Percentiles rank a stretch among this genome's conserved stretches.
These are phyloP conservation scores for Hemisphaericaspora subhashii DNA, from an alignment of 1,139 yeast genomes.

Conservation along the genomic window DNA sequence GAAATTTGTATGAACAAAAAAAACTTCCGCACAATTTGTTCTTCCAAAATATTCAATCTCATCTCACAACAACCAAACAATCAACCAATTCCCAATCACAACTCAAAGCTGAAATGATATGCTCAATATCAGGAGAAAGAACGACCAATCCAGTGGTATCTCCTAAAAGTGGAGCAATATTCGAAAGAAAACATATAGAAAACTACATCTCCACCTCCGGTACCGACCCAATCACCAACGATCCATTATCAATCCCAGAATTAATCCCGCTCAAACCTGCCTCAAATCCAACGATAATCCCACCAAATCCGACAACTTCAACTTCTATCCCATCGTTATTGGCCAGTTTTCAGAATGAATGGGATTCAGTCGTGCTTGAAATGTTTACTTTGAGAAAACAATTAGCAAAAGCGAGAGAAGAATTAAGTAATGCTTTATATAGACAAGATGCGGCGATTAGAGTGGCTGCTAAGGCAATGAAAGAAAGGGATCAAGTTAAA, in stretches of 20 bases:
- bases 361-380: constrained; percentile 87
- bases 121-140: constrained; percentile 61
- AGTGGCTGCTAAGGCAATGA: constrained; percentile 73
- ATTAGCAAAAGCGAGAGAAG: constrained; percentile 63
- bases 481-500: constrained; percentile 74
- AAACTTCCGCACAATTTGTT: not conserved
- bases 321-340: constrained; percentile 79
- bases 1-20: not conserved
- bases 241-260: constrained; percentile 59
- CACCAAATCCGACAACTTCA: constrained; percentile 51
- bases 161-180: constrained; percentile 68
- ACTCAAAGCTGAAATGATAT: constrained; percentile 11
- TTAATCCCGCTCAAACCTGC: constrained; percentile 38
- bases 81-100: constrained; percentile 1
- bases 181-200: constrained; percentile 62
- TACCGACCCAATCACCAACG: constrained; percentile 74
- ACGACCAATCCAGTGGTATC: constrained; percentile 74
- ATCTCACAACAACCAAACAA: not conserved
- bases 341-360: constrained; percentile 77
- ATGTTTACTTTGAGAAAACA: constrained; percentile 75
- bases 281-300: constrained; percentile 23
- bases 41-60: not conserved
- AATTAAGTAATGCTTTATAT: constrained; percentile 73
- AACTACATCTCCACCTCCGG: constrained; percentile 65
- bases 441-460: constrained; percentile 89